Conservation (phyloP, 2,329 filamentous ascomycete genomes). For the Phaeosphaeriaceae sp. region DNA sequence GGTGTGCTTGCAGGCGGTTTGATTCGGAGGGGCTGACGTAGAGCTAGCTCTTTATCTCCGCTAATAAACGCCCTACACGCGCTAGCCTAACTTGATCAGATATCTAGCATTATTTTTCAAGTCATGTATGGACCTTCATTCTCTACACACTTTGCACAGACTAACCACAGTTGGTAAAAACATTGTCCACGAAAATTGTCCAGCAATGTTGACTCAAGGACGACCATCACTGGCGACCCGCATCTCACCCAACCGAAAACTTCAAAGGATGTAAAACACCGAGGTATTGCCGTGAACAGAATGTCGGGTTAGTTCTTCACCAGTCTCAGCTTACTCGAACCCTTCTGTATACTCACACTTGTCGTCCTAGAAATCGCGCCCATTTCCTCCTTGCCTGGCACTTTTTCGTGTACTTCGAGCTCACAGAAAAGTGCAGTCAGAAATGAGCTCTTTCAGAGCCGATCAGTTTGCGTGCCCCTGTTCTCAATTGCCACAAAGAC, state of each 20-base stretch:
- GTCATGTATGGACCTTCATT: neutral
- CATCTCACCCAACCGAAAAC: neutral
- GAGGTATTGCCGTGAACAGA: no score
- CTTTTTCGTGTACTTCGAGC: slow-evolving; percentile 4
- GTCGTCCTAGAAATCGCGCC: slow-evolving; percentile 7
- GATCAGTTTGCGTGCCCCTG: slow-evolving; percentile 9
- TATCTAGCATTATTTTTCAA: neutral
- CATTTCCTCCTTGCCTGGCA: slow-evolving; percentile 3
- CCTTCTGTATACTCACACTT: neutral
- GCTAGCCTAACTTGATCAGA: neutral
- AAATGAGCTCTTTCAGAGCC: slow-evolving; percentile 17
- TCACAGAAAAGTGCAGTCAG: slow-evolving; percentile 18
- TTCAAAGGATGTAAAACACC: no score
- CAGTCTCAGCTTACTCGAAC: no score
- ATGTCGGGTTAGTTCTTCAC: no score
- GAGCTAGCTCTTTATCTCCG: neutral
- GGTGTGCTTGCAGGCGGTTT: neutral
- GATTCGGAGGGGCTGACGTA: neutral
- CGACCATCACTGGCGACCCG: neutral
- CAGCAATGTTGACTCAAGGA: neutral
- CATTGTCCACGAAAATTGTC: neutral
- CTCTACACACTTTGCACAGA: neutral
- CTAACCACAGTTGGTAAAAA: neutral
- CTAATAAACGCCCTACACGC: neutral
- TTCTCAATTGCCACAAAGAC: slow-evolving; percentile 14